These are phyloP conservation scores for Thraustotheca clavata DNA, from an alignment of 352 stramenopile species.

Conservation along the genomic window DNA sequence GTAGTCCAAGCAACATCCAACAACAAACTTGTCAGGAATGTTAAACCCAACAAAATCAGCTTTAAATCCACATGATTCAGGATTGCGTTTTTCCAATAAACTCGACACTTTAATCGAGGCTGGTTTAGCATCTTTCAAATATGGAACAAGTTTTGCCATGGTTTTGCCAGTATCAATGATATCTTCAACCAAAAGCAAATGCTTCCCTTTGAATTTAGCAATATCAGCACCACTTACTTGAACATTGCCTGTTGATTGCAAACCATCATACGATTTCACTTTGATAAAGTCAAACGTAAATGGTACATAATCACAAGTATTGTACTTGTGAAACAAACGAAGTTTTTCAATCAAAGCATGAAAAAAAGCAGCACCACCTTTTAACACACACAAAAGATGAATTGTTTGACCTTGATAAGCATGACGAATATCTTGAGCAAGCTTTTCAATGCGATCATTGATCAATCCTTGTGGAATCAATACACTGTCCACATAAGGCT, in stretches of 20 bases:
- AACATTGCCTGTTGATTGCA: slow-evolving; percentile 85
- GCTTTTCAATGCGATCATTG: slow-evolving; percentile 85
- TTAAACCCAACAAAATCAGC: slow-evolving; percentile 95
- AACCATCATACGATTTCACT: slow-evolving; percentile 93
- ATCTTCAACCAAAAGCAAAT: slow-evolving; percentile 95
- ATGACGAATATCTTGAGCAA: slow-evolving; percentile 86
- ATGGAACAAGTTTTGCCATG: slow-evolving; percentile 85
- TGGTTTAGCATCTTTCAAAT: slow-evolving; percentile 69
- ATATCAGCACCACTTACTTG: slow-evolving; percentile 83
- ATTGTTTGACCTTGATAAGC: slow-evolving; percentile 86
- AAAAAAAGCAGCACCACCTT: slow-evolving; percentile 87
- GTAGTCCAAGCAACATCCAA: slow-evolving; percentile 96
- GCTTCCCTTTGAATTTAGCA: slow-evolving; percentile 78
- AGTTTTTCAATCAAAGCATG: slow-evolving; percentile 80
- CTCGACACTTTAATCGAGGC: slow-evolving; percentile 85
- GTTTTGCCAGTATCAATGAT: slow-evolving; percentile 97
- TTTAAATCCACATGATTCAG: slow-evolving; percentile 79
- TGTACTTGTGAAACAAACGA: slow-evolving; percentile 80
- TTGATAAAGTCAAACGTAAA: slow-evolving; percentile 94
- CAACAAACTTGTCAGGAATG: slow-evolving; percentile 93
- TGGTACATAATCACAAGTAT: slow-evolving; percentile 79
- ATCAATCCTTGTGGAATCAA: slow-evolving; percentile 88
- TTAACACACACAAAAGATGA: slow-evolving; percentile 89
- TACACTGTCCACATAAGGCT: slow-evolving; percentile 72
- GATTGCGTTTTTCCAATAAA: slow-evolving; percentile 92